Conservation (phyloP, 495 filamentous ascomycete species). For the Talaromyces borbonicus region DNA sequence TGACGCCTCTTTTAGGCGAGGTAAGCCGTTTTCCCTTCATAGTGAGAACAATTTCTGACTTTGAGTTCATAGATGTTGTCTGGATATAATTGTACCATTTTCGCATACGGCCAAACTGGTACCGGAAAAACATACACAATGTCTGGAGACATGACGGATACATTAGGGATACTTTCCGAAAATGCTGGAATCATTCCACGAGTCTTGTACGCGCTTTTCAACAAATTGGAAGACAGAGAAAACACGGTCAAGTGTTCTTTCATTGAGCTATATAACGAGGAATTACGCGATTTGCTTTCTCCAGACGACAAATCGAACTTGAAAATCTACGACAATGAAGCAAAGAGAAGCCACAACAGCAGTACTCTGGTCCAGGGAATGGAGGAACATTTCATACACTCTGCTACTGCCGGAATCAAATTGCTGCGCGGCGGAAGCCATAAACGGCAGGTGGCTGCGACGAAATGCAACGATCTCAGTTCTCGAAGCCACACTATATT, state of each 20-base stretch:
- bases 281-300: slow-evolving; percentile 80
- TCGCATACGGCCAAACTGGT: slow-evolving; percentile 95
- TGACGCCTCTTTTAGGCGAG: slow-evolving; percentile 84
- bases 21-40: slow-evolving; percentile 34
- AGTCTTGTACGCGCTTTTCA: slow-evolving; percentile 75
- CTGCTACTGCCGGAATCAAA: slow-evolving; percentile 72
- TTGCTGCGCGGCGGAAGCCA: slow-evolving; percentile 83
- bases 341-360: slow-evolving; percentile 59
- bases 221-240: slow-evolving; percentile 75
- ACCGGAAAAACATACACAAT: slow-evolving; percentile 99
- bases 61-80: slow-evolving; percentile 60
- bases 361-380: slow-evolving; percentile 89
- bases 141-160: slow-evolving; percentile 93
- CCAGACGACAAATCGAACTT: slow-evolving; percentile 72
- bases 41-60: background rate
- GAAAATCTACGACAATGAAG: slow-evolving; percentile 91
- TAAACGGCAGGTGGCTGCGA: slow-evolving; percentile 91
- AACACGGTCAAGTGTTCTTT: slow-evolving; percentile 95
- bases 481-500: slow-evolving; percentile 95
- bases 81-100: slow-evolving; percentile 98
- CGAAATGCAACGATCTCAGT: slow-evolving; percentile 96
- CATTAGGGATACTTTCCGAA: slow-evolving; percentile 74
- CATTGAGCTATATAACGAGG: slow-evolving; percentile 97
- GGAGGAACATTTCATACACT: slow-evolving; percentile 90
- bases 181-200: slow-evolving; percentile 91